Conservation (phyloP, 768 basidiomycete genomes). For the Hypholoma fasciculare region DNA sequence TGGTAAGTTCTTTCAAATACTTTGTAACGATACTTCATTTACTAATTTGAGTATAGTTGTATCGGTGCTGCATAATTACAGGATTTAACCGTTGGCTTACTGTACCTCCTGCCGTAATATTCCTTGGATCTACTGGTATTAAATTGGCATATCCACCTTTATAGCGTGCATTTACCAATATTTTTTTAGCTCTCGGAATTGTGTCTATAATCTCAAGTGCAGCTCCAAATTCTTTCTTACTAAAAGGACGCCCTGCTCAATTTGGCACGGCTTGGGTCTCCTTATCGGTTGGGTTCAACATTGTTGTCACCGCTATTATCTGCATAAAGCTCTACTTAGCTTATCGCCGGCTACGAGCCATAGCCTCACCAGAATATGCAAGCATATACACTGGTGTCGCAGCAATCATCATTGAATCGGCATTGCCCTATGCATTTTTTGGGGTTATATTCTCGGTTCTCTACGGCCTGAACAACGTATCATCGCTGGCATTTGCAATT, state of each 20-base stretch:
- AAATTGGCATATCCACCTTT: too few species aligned
- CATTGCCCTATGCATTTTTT: not conserved
- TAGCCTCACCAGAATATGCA: not conserved
- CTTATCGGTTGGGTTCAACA: conserved; percentile 3
- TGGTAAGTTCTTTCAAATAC: not conserved
- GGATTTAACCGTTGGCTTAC: not conserved
- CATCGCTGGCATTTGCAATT: not conserved
- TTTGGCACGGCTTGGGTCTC: conserved; percentile 3
- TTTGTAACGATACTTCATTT: not conserved
- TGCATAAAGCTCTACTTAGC: not conserved
- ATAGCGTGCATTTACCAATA: not conserved
- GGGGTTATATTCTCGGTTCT: conserved; percentile 4
- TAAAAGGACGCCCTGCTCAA: not conserved
- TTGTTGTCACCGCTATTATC: conserved; percentile 4
- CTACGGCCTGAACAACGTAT: conserved; percentile 1
- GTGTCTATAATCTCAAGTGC: not conserved
- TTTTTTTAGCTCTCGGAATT: not conserved
- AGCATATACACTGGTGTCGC: not conserved
- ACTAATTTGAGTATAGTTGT: not conserved
- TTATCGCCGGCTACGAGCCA: not conserved
- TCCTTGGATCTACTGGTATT: conserved; percentile 6
- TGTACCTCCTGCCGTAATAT: not conserved
- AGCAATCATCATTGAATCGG: conserved; percentile 8
- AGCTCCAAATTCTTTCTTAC: not conserved
- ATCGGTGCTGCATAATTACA: conserved; percentile 6